These are phyloP conservation scores for Phytophthora quininea DNA, from an alignment of 352 stramenopile species.

Conservation along the genomic window DNA sequence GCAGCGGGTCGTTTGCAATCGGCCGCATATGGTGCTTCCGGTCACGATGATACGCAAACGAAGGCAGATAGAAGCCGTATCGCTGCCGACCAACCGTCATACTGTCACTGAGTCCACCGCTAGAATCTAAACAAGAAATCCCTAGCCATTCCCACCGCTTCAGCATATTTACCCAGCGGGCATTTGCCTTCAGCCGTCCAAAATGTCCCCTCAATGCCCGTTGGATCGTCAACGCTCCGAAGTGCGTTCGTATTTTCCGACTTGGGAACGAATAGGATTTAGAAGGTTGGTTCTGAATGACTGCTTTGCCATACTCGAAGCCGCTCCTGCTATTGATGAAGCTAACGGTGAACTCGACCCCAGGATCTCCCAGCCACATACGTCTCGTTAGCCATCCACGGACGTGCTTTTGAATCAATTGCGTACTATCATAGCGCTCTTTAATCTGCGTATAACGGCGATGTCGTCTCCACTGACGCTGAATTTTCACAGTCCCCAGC, in stretches of 20 bases:
- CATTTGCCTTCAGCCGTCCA: slow-evolving; percentile 63
- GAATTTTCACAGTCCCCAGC: slow-evolving; percentile 61
- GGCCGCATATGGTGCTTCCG: slow-evolving; percentile 54
- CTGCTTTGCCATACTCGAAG: slow-evolving; percentile 55
- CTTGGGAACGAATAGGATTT: slow-evolving; percentile 65
- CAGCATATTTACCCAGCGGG: slow-evolving; percentile 73
- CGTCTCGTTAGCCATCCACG: slow-evolving; percentile 71
- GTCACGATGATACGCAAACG: slow-evolving; percentile 51
- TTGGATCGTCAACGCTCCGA: slow-evolving; percentile 48
- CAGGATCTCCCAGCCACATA: slow-evolving; percentile 70
- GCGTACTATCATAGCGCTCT: slow-evolving; percentile 49
- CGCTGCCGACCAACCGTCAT: slow-evolving; percentile 59
- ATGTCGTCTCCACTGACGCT: slow-evolving; percentile 64
- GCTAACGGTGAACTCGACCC: slow-evolving; percentile 37
- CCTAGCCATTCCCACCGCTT: slow-evolving; percentile 78
- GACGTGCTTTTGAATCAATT: slow-evolving; percentile 57
- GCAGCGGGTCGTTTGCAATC: slow-evolving; percentile 42
- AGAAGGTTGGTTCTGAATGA: slow-evolving; percentile 44
- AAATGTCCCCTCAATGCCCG: slow-evolving; percentile 55
- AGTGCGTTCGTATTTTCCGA: slow-evolving; percentile 46
- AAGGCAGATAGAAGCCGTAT: slow-evolving; percentile 67
- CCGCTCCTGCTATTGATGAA: slow-evolving; percentile 50
- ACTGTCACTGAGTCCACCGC: slow-evolving; percentile 45
- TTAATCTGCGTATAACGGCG: slow-evolving; percentile 51
- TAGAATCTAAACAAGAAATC: slow-evolving; percentile 38